Base-by-base conservation (phyloP, 352 stramenopile species). In the Phytophthora fragariaefolia region DNA sequence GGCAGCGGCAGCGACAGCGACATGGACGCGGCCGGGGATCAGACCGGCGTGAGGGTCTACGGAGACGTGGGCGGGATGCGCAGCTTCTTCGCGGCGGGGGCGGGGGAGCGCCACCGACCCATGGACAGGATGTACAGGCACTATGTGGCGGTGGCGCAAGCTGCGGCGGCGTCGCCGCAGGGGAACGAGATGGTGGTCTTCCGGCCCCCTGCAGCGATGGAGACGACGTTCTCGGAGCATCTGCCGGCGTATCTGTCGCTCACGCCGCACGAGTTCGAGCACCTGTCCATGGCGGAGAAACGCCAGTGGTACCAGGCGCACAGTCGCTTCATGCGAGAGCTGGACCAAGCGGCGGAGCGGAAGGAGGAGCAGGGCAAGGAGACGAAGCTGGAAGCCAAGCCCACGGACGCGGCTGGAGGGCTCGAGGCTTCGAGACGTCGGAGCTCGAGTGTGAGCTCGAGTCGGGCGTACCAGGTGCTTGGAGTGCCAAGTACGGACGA, bases 81-180 rank as follows among this genome's bases (percentile, higher is more conserved):
- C 17, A 65, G 45, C 52, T 83, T 90, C 54, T 92, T 92, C 54
- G 83, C 85, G 32, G 54, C 53, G n/a, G 57, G 65, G 8, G 66
- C 69, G n/a, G 49, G 40, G 18, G 63, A 55, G 23, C 64, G 58
- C 2, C 77, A 82, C 43, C 61, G 67, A 40, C 71, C 83, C 1
- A 80, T 92, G 73, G 83, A 90, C 40, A 69, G 64, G 32, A 83
- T 92, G 53, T 92, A 89, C 40, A 77, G 77, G n/a, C 83, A 92
- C 49, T 92, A 90, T 67, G 80, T 85, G 12, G 59, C 77, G 3
- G 66, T 80, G 6, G 77, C 67, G 53, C 62, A 79, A 18, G 67
- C 66, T 15, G 67, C 71, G 50, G 63, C 63, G 12, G 58, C 76
- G 23, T 63, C 73, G 28, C 34, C 30, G 49, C 51, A 63, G 26